Percentiles rank a stretch among this genome's conserved stretches.
phyloP scores from a whole-genome alignment of 78 protist species.

The Trichosphaerium sp. region DNA sequence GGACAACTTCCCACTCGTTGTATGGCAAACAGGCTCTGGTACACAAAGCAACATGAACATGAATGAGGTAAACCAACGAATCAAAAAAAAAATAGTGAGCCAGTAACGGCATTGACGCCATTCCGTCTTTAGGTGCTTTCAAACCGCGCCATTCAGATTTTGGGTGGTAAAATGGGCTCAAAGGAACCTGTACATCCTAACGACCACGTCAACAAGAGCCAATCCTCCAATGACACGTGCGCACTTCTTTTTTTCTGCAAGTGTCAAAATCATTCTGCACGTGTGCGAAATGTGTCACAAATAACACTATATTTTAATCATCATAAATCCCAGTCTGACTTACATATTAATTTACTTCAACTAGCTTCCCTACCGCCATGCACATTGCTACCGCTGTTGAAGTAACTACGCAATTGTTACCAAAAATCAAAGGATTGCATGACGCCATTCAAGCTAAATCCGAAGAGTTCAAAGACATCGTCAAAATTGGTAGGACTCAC shows the following conservation, averaged over 20 bases:
- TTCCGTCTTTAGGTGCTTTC: constrained; percentile 48
- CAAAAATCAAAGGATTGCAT: constrained; percentile 34
- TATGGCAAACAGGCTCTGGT: constrained; percentile 92
- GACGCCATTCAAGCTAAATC: constrained; percentile 48
- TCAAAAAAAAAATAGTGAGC: too few relatives aligned
- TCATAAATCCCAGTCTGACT: too few relatives aligned
- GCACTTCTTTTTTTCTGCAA: not conserved
- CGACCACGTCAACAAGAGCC: constrained; percentile 88
- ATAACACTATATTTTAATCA: not conserved
- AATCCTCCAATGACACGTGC: constrained; percentile 77
- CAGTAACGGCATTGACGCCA: too few relatives aligned
- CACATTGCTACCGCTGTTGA: constrained; percentile 78
- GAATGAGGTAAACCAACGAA: constrained; percentile 55
- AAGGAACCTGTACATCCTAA: constrained; percentile 88
- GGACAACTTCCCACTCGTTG: constrained; percentile 84
- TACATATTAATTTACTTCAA: too few relatives aligned
- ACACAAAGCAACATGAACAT: constrained; percentile 93
- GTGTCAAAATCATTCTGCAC: not conserved
- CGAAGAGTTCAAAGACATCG: constrained; percentile 40
- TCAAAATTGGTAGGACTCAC: constrained; percentile 94
- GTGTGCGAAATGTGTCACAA: not conserved
- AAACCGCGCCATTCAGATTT: constrained; percentile 66
- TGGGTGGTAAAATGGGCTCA: constrained; percentile 73
- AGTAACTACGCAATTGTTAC: constrained; percentile 25
- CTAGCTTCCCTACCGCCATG: constrained; percentile 91